Conservation (phyloP, 2,329 filamentous ascomycete genomes). For the Colletotrichum trifolii region DNA sequence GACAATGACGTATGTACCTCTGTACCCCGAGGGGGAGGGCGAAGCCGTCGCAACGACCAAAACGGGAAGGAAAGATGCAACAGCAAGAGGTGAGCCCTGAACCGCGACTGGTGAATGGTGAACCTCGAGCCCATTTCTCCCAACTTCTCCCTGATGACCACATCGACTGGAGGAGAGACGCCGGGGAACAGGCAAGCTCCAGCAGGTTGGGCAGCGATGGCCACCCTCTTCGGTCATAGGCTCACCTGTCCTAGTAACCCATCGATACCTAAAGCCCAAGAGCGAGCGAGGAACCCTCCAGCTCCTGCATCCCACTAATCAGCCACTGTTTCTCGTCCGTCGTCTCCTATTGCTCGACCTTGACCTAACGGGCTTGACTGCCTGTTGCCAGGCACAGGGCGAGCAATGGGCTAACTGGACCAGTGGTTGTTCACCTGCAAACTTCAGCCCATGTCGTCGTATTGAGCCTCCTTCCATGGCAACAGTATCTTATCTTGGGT, state of each 20-base stretch:
- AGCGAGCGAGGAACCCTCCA: neutral
- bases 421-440: neutral
- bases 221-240: slow-evolving; percentile 33
- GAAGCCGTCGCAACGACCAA: slow-evolving; percentile 32
- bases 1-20: neutral
- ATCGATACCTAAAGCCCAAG: slow-evolving; percentile 32
- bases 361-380: slow-evolving; percentile 23
- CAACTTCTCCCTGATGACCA: slow-evolving; percentile 15
- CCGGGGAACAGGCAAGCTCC: slow-evolving; percentile 16
- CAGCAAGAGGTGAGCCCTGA: slow-evolving; percentile 27
- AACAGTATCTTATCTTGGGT: slow-evolving; percentile 5
- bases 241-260: slow-evolving; percentile 2
- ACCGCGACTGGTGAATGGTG: slow-evolving; percentile 4
- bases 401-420: neutral
- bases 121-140: slow-evolving; percentile 4
- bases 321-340: slow-evolving; percentile 36
- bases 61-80: slow-evolving; percentile 33
- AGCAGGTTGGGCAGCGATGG: slow-evolving; percentile 39
- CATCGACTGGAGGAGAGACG: slow-evolving; percentile 32
- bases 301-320: slow-evolving; percentile 23
- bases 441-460: slow-evolving; percentile 7
- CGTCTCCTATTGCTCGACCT: slow-evolving; percentile 30
- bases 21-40: slow-evolving; percentile 9
- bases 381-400: slow-evolving; percentile 18
- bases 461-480: slow-evolving; percentile 15